A percentile compares a stretch with the other conserved stretches of the same genome.
Conservation (phyloP, 441 rosid genomes). For the Pelargonium citronellum region DNA sequence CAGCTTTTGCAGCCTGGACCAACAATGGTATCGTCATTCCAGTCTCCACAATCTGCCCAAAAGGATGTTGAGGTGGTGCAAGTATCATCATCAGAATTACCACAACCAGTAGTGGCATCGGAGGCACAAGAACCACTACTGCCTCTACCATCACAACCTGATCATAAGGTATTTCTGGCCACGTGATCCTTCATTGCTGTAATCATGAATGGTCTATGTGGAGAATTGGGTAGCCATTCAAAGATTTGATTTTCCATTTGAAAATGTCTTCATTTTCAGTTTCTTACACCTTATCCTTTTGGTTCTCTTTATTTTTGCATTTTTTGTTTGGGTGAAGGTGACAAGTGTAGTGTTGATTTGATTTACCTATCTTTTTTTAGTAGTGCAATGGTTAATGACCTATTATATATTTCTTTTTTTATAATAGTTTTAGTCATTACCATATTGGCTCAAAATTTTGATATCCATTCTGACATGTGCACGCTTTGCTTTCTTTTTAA, state of each 20-base stretch:
- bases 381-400: not conserved
- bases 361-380: not conserved
- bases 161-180: conserved; percentile 29
- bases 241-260: not conserved
- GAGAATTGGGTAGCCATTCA: not conserved
- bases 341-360: no score
- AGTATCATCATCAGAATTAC: conserved; percentile 17
- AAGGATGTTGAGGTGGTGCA: conserved; percentile 37
- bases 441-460: not conserved
- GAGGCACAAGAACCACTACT: conserved; percentile 31
- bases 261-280: not conserved
- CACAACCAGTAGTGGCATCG: conserved; percentile 17
- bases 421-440: not conserved
- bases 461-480: not conserved
- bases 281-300: not conserved
- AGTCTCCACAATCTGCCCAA: conserved; percentile 31
- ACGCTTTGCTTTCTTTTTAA: not conserved
- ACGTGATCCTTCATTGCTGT: not conserved
- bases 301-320: not conserved
- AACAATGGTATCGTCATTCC: conserved; percentile 18
- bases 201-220: not conserved
- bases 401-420: no score
- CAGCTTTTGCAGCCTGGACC: conserved; percentile 36
- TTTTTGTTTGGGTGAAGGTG: not conserved
- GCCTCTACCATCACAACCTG: conserved; percentile 34